Percentiles rank a stretch among this genome's conserved stretches.
These are phyloP conservation scores for Gracilaria domingensis DNA, from an alignment of 23 red algal genomes.

Conservation along the genomic window DNA sequence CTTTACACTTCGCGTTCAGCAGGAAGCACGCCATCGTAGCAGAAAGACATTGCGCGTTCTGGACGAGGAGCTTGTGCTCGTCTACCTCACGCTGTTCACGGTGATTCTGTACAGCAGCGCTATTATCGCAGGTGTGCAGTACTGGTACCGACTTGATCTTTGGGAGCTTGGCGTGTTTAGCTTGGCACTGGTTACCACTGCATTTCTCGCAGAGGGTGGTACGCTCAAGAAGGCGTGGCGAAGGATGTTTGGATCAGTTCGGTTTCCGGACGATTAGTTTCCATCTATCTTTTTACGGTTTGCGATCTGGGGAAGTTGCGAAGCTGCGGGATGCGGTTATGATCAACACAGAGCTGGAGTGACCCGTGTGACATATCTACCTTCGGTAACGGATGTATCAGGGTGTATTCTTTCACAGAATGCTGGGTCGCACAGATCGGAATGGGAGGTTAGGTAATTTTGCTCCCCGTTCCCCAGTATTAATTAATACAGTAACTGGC, in stretches of 20 bases:
- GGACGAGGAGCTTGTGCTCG: not conserved
- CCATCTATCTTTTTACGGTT: too few relatives aligned
- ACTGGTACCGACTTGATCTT: slow-evolving; percentile 7
- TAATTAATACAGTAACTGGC: too few relatives aligned
- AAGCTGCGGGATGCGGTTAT: too few relatives aligned
- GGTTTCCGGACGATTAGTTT: not conserved
- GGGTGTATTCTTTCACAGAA: too few relatives aligned
- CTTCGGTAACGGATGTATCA: too few relatives aligned
- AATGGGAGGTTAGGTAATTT: too few relatives aligned
- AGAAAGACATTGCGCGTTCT: slow-evolving; percentile 7
- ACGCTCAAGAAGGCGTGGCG: not conserved
- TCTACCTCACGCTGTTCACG: slow-evolving; percentile 9
- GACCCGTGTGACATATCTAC: too few relatives aligned
- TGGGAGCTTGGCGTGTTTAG: slow-evolving; percentile 9
- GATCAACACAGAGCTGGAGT: too few relatives aligned
- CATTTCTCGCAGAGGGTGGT: slow-evolving; percentile 1
- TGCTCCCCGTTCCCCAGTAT: too few relatives aligned
- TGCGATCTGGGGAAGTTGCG: too few relatives aligned
- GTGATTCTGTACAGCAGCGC: slow-evolving; percentile 12
- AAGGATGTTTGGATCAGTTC: not conserved
- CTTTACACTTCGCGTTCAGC: slow-evolving; percentile 17
- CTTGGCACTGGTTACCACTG: not conserved
- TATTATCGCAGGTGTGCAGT: slow-evolving; percentile 16
- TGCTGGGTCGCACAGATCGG: too few relatives aligned
- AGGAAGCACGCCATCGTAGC: slow-evolving; percentile 23